phyloP scores from a whole-genome alignment of 805 yeast species.

The Teunomyces lycoperdinae region DNA sequence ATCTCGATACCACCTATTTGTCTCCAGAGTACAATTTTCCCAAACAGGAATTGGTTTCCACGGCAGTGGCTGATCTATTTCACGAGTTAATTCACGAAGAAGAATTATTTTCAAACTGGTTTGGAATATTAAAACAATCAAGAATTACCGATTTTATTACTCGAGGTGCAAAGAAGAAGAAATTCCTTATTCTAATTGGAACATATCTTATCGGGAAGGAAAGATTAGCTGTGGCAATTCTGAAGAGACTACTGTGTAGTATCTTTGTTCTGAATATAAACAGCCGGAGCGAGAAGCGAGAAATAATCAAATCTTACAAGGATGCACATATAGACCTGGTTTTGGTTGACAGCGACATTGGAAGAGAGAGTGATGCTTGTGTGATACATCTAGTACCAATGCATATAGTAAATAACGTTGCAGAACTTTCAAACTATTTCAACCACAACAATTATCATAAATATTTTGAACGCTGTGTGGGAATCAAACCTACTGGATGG shows the following conservation, averaged over 20 bases:
- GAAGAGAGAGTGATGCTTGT: slow-evolving; percentile 44
- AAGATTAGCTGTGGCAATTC: slow-evolving; percentile 67
- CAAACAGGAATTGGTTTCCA: slow-evolving; percentile 65
- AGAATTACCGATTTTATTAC: slow-evolving; percentile 38
- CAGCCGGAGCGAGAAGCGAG: slow-evolving; percentile 38
- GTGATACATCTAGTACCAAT: slow-evolving; percentile 69
- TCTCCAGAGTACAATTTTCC: slow-evolving; percentile 76
- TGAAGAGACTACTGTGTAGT: slow-evolving; percentile 49
- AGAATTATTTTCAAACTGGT: slow-evolving; percentile 28
- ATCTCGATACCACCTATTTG: slow-evolving; percentile 89
- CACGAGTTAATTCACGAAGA: slow-evolving; percentile 26
- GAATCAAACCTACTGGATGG: slow-evolving; percentile 92
- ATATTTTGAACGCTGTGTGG: slow-evolving; percentile 61
- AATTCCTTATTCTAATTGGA: slow-evolving; percentile 67
- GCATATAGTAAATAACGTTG: slow-evolving; percentile 48
- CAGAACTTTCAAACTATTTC: slow-evolving; percentile 49
- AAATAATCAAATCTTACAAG: slow-evolving; percentile 44
- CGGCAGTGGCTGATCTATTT: slow-evolving; percentile 55
- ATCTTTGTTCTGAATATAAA: slow-evolving; percentile 53
- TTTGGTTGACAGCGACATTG: slow-evolving; percentile 28
- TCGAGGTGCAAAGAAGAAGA: slow-evolving; percentile 24
- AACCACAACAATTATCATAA: slow-evolving; percentile 40
- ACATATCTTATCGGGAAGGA: slow-evolving; percentile 94
- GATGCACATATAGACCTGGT: slow-evolving; percentile 39
- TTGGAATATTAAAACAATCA: slow-evolving; percentile 33